These are phyloP conservation scores for Chrysopogon serrulatus DNA, from an alignment of 176 grass and related monocot species.

Conservation along the genomic window DNA sequence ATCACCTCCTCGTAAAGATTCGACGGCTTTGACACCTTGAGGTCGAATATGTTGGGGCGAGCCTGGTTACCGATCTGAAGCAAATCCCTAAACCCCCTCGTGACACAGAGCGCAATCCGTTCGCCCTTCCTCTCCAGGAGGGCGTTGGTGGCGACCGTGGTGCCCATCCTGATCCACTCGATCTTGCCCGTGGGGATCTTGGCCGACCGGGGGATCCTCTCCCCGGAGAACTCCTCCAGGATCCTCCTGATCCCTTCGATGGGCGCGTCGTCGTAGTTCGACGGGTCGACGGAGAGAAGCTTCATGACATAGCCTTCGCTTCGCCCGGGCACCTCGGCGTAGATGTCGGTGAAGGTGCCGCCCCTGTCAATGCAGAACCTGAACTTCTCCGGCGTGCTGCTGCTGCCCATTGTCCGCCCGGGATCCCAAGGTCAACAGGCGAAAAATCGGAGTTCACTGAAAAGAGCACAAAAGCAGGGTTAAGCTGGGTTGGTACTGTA, in stretches of 20 bases:
- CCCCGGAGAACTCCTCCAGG: conserved; percentile 64
- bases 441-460: background rate
- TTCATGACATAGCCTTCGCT: conserved; percentile 65
- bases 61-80: conserved; percentile 98
- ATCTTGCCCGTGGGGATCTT: conserved; percentile 85
- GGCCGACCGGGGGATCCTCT: conserved; percentile 60
- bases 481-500: too few relatives aligned
- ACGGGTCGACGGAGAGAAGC: conserved; percentile 88
- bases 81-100: conserved; percentile 73
- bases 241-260: conserved; percentile 85
- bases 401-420: conserved; percentile 43
- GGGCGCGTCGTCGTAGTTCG: conserved; percentile 91
- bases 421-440: background rate
- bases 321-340: conserved; percentile 72
- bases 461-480: background rate
- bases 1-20: conserved; percentile 94
- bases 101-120: conserved; percentile 85
- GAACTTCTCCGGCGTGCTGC: conserved; percentile 51
- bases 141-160: conserved; percentile 89
- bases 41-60: conserved; percentile 77
- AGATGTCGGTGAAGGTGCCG: conserved; percentile 97
- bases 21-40: conserved; percentile 73
- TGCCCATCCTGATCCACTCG: conserved; percentile 98
- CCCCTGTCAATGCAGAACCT: conserved; percentile 97
- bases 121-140: conserved; percentile 91